Conservation (phyloP, 208 protist species). For the Leptomonas pyrrhocoris region DNA sequence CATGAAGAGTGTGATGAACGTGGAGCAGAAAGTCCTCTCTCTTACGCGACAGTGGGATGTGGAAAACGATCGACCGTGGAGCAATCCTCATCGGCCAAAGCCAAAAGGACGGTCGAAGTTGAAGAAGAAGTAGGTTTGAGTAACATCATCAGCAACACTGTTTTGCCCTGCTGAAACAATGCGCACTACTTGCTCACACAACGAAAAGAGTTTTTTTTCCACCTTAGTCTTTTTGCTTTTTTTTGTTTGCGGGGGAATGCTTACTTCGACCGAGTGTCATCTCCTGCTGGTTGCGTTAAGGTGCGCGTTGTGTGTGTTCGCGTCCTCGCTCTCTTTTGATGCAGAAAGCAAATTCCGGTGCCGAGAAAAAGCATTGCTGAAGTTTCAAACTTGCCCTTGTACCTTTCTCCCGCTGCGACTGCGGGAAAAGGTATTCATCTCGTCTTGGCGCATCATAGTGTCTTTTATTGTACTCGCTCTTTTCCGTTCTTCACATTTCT, state of each 20-base stretch:
- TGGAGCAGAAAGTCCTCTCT: slow-evolving; percentile 62
- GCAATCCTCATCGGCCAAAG: slow-evolving; percentile 77
- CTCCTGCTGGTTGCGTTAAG: too few species aligned
- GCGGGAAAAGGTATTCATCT: too few species aligned
- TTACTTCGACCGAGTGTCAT: too few species aligned
- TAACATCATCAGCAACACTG: not conserved
- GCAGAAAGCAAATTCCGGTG: not conserved
- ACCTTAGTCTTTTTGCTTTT: too few species aligned
- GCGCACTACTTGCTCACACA: not conserved
- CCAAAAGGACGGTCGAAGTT: slow-evolving; percentile 89
- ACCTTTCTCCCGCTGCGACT: too few species aligned
- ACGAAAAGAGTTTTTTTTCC: not conserved
- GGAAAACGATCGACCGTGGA: slow-evolving; percentile 79
- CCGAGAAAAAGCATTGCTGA: not conserved
- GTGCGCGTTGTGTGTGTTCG: not conserved
- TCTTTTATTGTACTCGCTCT: too few species aligned
- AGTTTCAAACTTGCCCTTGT: too few species aligned
- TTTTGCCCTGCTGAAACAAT: not conserved
- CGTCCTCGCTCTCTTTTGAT: not conserved
- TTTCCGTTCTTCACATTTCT: too few species aligned
- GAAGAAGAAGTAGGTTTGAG: slow-evolving; percentile 59
- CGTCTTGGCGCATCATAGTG: too few species aligned
- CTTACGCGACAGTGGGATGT: slow-evolving; percentile 81
- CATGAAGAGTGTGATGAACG: slow-evolving; percentile 84
- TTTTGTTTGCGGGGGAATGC: too few species aligned